Percentiles rank a stretch among this genome's conserved stretches.
phyloP scores from a whole-genome alignment of 2,329 filamentous ascomycete genomes.

The Xylaria sp. region DNA sequence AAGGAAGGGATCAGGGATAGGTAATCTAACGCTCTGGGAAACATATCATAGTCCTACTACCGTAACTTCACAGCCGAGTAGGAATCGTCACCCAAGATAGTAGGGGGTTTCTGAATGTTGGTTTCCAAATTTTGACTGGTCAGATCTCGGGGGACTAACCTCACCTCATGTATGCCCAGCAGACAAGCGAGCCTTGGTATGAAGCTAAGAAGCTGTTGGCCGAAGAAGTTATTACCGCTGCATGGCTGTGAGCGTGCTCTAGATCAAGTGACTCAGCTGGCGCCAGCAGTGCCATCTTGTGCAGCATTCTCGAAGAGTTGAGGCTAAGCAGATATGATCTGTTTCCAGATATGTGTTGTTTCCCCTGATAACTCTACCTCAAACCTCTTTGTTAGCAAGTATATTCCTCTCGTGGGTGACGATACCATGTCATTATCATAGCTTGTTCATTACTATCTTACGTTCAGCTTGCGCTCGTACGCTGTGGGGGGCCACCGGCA shows the following conservation, averaged over 20 bases:
- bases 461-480: not conserved
- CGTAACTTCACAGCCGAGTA: not conserved
- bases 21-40: not conserved
- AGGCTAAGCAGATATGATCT: not conserved
- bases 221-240: not conserved
- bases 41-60: conserved; percentile 1
- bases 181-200: not conserved
- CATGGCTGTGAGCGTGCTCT: conserved; percentile 12
- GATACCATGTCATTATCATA: not conserved
- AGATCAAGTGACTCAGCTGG: conserved; percentile 1
- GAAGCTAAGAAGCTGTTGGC: conserved; percentile 2
- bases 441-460: not conserved
- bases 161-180: conserved; percentile 2
- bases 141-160: conserved; percentile 10
- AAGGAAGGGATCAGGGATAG: not conserved
- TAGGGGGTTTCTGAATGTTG: not conserved
- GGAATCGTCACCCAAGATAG: not conserved
- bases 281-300: not conserved
- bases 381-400: no score
- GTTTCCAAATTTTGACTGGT: conserved; percentile 9
- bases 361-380: not conserved
- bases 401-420: not conserved
- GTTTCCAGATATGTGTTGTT: not conserved
- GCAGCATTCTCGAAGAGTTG: not conserved
- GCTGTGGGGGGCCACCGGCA: conserved; percentile 12